phyloP scores from a whole-genome alignment of 1,139 yeast genomes.

The Magnusiomyces magnusii region DNA sequence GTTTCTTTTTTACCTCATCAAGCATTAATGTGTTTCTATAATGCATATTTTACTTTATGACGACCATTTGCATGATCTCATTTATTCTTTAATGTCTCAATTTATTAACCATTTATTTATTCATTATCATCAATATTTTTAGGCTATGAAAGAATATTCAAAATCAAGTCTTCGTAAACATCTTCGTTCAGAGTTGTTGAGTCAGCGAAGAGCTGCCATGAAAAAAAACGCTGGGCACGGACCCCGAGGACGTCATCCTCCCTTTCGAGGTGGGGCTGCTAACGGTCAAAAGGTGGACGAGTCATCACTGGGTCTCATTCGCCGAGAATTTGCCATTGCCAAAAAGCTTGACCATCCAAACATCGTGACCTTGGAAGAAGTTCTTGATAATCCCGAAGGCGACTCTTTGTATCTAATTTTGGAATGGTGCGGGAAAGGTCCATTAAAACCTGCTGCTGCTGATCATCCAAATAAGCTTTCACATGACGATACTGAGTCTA shows the following conservation, averaged over 20 bases:
- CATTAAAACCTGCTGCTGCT: slow-evolving; percentile 27
- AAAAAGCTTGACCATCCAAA: slow-evolving; percentile 75
- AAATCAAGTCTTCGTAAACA: slow-evolving; percentile 38
- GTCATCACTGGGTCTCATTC: slow-evolving; percentile 34
- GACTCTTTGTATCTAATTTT: slow-evolving; percentile 65
- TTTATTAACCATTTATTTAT: neutral
- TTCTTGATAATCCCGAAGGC: slow-evolving; percentile 61
- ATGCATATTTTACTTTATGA: neutral
- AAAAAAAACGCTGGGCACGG: slow-evolving; percentile 1
- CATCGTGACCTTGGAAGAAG: slow-evolving; percentile 79
- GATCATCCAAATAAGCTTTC: slow-evolving; percentile 10
- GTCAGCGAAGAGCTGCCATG: slow-evolving; percentile 11
- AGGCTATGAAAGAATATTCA: slow-evolving; percentile 66
- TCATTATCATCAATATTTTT: neutral
- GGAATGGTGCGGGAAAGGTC: slow-evolving; percentile 58
- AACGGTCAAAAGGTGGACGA: slow-evolving; percentile 6
- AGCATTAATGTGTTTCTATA: neutral
- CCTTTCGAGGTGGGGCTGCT: too few relatives aligned
- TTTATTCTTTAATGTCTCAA: neutral
- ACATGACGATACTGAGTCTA: too few relatives aligned
- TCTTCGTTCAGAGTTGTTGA: slow-evolving; percentile 10
- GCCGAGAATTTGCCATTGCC: slow-evolving; percentile 79
- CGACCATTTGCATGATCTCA: neutral
- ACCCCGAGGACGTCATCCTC: neutral
- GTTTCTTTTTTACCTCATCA: neutral